phyloP scores from a whole-genome alignment of 2,329 filamentous ascomycete genomes.

The Phialemoniopsis sp. region DNA sequence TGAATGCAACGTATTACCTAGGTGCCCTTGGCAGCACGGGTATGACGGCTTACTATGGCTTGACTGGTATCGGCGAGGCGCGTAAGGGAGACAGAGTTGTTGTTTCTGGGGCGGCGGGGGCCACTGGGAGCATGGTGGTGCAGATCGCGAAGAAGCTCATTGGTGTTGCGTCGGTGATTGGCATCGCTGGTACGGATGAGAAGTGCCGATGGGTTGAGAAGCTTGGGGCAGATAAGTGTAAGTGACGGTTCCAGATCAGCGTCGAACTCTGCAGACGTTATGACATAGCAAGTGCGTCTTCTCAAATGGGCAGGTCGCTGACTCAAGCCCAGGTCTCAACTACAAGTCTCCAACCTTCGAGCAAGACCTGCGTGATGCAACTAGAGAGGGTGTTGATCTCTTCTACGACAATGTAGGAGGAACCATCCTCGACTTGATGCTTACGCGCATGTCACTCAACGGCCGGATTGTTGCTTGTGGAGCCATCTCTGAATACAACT shows the following conservation, averaged over 20 bases:
- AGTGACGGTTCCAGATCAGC: no score
- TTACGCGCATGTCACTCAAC: constrained; percentile 31
- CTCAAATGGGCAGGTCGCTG: no score
- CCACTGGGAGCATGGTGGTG: constrained; percentile 61
- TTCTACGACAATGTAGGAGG: constrained; percentile 49
- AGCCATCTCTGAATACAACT: constrained; percentile 35
- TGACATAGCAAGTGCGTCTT: no score
- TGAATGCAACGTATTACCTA: constrained; percentile 42
- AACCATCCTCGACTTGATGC: constrained; percentile 38
- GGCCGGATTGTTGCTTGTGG: constrained; percentile 38
- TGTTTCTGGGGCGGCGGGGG: constrained; percentile 63
- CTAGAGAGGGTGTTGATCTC: constrained; percentile 44
- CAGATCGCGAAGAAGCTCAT: constrained; percentile 56
- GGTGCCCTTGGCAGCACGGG: constrained; percentile 54
- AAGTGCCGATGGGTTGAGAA: constrained; percentile 47
- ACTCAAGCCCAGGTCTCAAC: no score
- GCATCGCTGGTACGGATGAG: constrained; percentile 45
- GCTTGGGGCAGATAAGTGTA: constrained; percentile 48
- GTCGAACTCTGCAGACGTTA: no score
- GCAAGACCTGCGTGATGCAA: constrained; percentile 38
- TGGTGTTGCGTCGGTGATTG: constrained; percentile 41
- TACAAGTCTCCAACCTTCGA: constrained; percentile 45
- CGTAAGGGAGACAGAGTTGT: no score
- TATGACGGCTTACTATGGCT: constrained; percentile 63
- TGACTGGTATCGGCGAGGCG: constrained; percentile 57